These are phyloP conservation scores for Kluyveromyces sp. DNA, from an alignment of 1,139 yeast genomes.

Conservation along the genomic window DNA sequence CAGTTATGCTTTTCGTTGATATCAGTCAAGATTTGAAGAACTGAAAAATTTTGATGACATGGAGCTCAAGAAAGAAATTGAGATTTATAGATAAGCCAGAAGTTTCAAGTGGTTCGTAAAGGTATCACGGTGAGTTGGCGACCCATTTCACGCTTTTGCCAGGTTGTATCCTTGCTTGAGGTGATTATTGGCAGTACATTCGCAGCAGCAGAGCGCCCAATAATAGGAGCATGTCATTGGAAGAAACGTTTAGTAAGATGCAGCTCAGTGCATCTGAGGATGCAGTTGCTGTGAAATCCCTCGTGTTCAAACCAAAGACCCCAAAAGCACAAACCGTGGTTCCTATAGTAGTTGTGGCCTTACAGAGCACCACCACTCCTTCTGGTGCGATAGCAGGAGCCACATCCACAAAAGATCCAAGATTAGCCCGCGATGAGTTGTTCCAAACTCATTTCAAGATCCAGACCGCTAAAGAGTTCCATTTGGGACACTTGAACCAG, in stretches of 20 bases:
- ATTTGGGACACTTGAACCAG: slow-evolving; percentile 50
- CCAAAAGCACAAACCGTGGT: slow-evolving; percentile 77
- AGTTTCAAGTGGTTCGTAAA: neutral
- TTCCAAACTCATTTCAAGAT: slow-evolving; percentile 59
- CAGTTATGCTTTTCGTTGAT: too few species aligned
- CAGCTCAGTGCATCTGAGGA: slow-evolving; percentile 42
- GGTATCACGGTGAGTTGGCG: neutral
- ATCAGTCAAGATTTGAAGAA: neutral
- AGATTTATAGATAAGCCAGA: neutral
- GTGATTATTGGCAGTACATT: neutral
- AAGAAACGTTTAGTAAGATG: slow-evolving; percentile 52
- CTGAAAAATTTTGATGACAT: neutral
- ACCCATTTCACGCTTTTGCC: neutral
- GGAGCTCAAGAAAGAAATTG: neutral
- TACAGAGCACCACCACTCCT: slow-evolving; percentile 66
- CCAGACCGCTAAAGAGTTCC: slow-evolving; percentile 54
- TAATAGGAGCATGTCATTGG: slow-evolving; percentile 43
- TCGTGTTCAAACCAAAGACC: slow-evolving; percentile 88
- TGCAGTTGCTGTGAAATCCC: slow-evolving; percentile 54
- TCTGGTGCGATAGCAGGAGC: slow-evolving; percentile 55
- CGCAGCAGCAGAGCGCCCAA: neutral
- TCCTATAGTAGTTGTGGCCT: slow-evolving; percentile 76
- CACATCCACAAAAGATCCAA: slow-evolving; percentile 74
- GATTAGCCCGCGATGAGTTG: slow-evolving; percentile 79
- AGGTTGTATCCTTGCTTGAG: neutral